phyloP scores from a whole-genome alignment of 345 rosid species.

The Lepidium aucheri region DNA sequence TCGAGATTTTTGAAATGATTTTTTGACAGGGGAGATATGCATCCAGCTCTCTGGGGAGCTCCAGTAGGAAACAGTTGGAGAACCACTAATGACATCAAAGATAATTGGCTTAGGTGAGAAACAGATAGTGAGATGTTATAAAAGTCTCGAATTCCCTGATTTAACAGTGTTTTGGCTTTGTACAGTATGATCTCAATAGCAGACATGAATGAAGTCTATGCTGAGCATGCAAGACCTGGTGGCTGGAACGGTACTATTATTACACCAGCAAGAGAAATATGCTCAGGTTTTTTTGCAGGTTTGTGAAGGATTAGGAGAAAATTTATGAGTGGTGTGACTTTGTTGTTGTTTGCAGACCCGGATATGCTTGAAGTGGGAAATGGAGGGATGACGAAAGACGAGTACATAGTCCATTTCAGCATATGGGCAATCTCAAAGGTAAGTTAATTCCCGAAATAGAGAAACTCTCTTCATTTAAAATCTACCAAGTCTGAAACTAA shows the following conservation, averaged over 20 bases:
- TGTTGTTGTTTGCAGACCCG: slow-evolving; percentile 52
- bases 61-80: no score
- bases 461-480: background rate
- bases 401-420: slow-evolving; percentile 83
- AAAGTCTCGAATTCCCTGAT: background rate
- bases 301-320: no score
- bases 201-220: no score
- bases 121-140: no score
- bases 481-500: background rate
- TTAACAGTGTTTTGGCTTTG: background rate
- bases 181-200: no score
- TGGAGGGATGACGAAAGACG: slow-evolving; percentile 88
- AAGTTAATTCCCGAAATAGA: background rate
- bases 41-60: slow-evolving; percentile 28
- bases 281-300: no score
- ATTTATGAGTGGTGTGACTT: no score
- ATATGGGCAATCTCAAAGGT: slow-evolving; percentile 96
- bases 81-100: no score
- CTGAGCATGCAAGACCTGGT: no score
- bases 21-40: slow-evolving; percentile 63
- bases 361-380: slow-evolving; percentile 99
- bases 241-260: background rate
- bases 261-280: no score
- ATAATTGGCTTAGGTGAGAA: no score
- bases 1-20: no score